phyloP scores from a whole-genome alignment of 805 yeast species.

The Cephaloascus albidus region DNA sequence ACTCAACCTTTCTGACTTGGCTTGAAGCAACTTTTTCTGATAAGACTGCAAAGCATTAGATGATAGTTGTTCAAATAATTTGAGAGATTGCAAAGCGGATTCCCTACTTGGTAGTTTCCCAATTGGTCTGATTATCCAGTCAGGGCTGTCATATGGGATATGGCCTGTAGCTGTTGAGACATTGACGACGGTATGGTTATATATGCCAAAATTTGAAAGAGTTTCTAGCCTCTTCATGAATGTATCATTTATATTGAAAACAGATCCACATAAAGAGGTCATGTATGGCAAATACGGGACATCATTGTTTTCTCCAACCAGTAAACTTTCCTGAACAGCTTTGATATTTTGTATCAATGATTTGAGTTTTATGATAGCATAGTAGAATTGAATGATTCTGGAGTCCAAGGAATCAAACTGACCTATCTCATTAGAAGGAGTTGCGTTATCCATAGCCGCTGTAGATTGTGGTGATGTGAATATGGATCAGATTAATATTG shows the following conservation, averaged over 20 bases:
- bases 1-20: constrained; percentile 6
- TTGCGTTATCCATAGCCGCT: background rate
- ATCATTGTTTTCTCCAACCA: constrained; percentile 14
- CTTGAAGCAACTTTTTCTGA: constrained; percentile 13
- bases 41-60: constrained; percentile 16
- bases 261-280: constrained; percentile 20
- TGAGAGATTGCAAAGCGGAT: constrained; percentile 13
- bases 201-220: constrained; percentile 24
- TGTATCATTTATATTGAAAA: constrained; percentile 1
- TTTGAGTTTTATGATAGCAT: constrained; percentile 38
- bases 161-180: constrained; percentile 25
- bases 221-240: background rate
- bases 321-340: constrained; percentile 9
- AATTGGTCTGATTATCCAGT: constrained; percentile 21
- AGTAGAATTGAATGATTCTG: constrained; percentile 48
- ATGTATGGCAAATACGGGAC: constrained; percentile 19
- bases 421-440: background rate
- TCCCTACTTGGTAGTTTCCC: constrained; percentile 13
- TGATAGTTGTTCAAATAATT: constrained; percentile 14
- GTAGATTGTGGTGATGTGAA: too few relatives aligned
- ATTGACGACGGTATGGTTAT: constrained; percentile 27
- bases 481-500: too few relatives aligned
- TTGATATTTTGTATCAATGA: constrained; percentile 23
- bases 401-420: constrained; percentile 42
- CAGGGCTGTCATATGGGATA: constrained; percentile 31